These are phyloP conservation scores for Yamadazyma spencermartinsiae DNA, from an alignment of 1,139 yeast genomes.

Conservation along the genomic window DNA sequence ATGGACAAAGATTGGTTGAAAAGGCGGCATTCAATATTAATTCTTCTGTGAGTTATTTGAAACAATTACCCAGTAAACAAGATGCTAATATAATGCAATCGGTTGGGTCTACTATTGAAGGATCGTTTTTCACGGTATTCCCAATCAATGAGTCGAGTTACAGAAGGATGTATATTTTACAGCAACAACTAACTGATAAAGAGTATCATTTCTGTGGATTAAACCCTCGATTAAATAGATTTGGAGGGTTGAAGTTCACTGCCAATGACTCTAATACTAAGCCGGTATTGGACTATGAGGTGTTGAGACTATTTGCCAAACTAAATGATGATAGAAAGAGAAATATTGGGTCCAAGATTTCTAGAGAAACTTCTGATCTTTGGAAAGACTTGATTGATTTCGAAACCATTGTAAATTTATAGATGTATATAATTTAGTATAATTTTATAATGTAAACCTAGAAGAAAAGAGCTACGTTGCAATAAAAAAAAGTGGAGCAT, in stretches of 20 bases:
- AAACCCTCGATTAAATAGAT: conserved; percentile 73
- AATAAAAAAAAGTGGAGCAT: conserved; percentile 1
- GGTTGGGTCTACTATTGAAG: conserved; percentile 76
- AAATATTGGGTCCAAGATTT: conserved; percentile 55
- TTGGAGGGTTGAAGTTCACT: conserved; percentile 46
- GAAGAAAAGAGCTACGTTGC: too few relatives aligned
- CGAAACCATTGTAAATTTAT: conserved; percentile 33
- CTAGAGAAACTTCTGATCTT: conserved; percentile 55
- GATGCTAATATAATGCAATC: conserved; percentile 48
- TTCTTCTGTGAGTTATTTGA: conserved; percentile 59
- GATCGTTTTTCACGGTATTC: conserved; percentile 70
- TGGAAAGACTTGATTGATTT: conserved; percentile 69
- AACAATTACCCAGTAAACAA: conserved; percentile 48
- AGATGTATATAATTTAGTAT: conserved; percentile 1
- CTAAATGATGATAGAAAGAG: conserved; percentile 59
- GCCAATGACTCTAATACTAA: conserved; percentile 43
- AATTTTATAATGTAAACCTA: too few relatives aligned
- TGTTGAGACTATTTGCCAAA: conserved; percentile 52
- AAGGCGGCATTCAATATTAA: conserved; percentile 73
- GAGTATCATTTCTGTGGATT: conserved; percentile 75
- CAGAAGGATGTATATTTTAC: conserved; percentile 79
- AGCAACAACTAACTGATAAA: conserved; percentile 82
- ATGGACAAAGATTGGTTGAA: conserved; percentile 75
- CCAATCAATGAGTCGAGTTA: conserved; percentile 77
- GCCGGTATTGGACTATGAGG: conserved; percentile 62